Evolutionary conservation across 306 rosid genomes (phyloP).

Genomic region (Hippophae rhamnoides): DNA sequence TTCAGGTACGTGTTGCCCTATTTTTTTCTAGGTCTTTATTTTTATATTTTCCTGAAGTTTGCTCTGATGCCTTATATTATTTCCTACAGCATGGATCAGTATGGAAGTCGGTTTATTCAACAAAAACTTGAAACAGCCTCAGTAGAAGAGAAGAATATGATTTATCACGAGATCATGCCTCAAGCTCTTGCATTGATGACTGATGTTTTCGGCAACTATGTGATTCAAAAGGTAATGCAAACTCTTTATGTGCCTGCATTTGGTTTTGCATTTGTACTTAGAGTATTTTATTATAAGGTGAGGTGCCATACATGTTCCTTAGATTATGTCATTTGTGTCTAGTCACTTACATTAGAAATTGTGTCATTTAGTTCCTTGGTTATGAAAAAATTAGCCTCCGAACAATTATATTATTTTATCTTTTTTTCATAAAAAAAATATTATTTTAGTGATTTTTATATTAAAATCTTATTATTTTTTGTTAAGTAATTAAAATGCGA

Average conservation of each 20-base stretch:
- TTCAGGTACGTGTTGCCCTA: conserved; percentile 45
- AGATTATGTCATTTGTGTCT: no score
- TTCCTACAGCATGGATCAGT: conserved; percentile 75
- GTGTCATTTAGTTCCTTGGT: no score
- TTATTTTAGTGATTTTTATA: no score
- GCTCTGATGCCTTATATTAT: conserved; percentile 9
- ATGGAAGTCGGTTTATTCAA: conserved; percentile 89
- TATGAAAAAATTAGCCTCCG: no score
- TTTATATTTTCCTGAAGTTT: not conserved
- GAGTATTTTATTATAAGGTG: conserved; percentile 1
- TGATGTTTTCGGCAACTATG: conserved; percentile 94
- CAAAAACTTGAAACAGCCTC: conserved; percentile 92
- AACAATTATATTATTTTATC: no score
- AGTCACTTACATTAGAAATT: no score
- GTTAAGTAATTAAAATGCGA: no score
- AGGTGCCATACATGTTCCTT: no score
- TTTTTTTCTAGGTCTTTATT: conserved; percentile 5
- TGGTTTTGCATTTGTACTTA: not conserved
- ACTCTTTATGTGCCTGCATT: not conserved
- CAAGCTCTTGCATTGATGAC: conserved; percentile 91
- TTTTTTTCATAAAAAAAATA: no score
- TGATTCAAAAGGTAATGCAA: conserved; percentile 73
- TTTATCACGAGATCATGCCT: conserved; percentile 94
- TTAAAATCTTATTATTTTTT: no score
- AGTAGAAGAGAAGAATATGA: conserved; percentile 75